These are phyloP conservation scores for Xenosphaeropsis pyriputrescens DNA, from an alignment of 2,329 filamentous ascomycete genomes.

Conservation along the genomic window DNA sequence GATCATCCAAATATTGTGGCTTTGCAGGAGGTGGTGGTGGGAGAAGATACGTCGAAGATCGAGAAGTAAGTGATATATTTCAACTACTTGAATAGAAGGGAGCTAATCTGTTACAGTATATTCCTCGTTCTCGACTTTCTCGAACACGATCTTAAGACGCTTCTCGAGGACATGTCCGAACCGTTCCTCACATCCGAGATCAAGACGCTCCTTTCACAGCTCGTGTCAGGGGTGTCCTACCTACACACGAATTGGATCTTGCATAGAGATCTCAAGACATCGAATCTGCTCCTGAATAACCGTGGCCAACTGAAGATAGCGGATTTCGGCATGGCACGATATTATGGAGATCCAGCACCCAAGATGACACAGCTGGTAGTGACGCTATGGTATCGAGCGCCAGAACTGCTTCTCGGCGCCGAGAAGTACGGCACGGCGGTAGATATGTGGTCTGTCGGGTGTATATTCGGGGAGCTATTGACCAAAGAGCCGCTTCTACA, in stretches of 20 bases:
- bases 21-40: constrained; percentile 73
- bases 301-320: constrained; percentile 89
- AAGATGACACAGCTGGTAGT: constrained; percentile 87
- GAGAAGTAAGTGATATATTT: constrained; percentile 29
- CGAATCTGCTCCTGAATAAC: constrained; percentile 89
- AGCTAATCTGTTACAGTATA: constrained; percentile 38
- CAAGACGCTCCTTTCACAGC: constrained; percentile 78
- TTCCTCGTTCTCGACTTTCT: constrained; percentile 95
- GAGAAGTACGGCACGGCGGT: constrained; percentile 60
- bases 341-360: constrained; percentile 63
- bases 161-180: constrained; percentile 88
- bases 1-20: constrained; percentile 71
- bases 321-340: constrained; percentile 95
- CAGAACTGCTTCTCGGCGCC: constrained; percentile 76
- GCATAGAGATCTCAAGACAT: constrained; percentile 86
- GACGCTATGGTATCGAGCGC: constrained; percentile 91
- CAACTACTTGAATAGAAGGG: not conserved
- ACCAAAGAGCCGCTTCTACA: constrained; percentile 71
- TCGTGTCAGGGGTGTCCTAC: constrained; percentile 67
- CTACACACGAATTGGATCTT: constrained; percentile 85
- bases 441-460: constrained; percentile 94
- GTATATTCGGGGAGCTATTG: constrained; percentile 87
- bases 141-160: constrained; percentile 88
- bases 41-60: constrained; percentile 38
- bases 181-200: constrained; percentile 86